These are phyloP conservation scores for Microsporum audouinii DNA, from an alignment of 2,329 filamentous ascomycete species.

Conservation along the genomic window DNA sequence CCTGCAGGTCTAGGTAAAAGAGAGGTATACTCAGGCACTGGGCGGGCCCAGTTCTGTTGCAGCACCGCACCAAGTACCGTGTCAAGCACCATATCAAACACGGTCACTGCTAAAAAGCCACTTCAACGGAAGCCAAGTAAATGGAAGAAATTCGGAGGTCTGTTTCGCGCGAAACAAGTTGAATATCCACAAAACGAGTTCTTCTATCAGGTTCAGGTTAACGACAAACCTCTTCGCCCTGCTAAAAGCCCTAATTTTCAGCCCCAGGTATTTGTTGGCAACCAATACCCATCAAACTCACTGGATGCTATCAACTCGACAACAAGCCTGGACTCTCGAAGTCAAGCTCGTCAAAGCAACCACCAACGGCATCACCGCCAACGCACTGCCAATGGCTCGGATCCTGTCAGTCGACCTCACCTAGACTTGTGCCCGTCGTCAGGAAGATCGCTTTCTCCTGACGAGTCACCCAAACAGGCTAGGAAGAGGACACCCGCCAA, in stretches of 20 bases:
- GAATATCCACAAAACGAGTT: constrained; percentile 16
- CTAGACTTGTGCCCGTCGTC: not conserved
- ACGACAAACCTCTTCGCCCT: constrained; percentile 16
- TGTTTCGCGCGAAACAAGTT: constrained; percentile 30
- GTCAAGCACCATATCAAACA: not conserved
- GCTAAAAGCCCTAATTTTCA: constrained; percentile 7
- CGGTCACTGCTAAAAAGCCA: not conserved
- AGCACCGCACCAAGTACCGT: not conserved
- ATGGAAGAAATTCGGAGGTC: constrained; percentile 37
- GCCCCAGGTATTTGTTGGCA: not conserved
- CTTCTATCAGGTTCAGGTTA: constrained; percentile 22
- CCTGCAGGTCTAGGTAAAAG: not conserved
- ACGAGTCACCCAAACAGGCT: not conserved
- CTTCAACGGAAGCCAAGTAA: constrained; percentile 31
- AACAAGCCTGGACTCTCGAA: not conserved
- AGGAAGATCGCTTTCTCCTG: not conserved
- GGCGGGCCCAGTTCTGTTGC: not conserved
- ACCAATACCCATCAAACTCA: not conserved
- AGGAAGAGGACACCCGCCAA: constrained; percentile 6
- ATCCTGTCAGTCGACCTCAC: not conserved
- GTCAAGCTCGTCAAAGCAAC: not conserved
- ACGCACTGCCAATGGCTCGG: not conserved
- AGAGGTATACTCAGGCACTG: not conserved
- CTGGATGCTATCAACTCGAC: not conserved
- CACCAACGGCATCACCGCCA: not conserved